Conservation (phyloP, 176 grass and related monocot species). For the Poa annua region DNA sequence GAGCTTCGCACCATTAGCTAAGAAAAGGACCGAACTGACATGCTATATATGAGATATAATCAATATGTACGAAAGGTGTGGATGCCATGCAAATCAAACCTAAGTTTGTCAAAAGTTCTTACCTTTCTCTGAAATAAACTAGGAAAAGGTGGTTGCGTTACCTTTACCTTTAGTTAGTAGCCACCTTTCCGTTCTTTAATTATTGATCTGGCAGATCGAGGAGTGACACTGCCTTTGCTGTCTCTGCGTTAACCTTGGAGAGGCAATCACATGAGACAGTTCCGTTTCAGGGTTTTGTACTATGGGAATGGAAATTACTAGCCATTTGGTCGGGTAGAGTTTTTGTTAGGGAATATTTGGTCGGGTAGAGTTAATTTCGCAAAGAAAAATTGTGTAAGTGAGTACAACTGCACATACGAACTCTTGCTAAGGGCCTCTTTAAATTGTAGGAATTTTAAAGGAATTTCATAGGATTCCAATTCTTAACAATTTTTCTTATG, state of each 20-base stretch:
- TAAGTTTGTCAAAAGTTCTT: conserved; percentile 21
- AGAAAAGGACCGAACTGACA: conserved; percentile 22
- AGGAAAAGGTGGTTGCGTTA: conserved; percentile 48
- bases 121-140: conserved; percentile 33
- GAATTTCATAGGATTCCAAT: too few relatives aligned
- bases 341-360: background rate
- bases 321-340: background rate
- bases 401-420: too few relatives aligned
- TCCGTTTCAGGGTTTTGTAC: background rate
- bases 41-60: conserved; percentile 27
- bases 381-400: too few relatives aligned
- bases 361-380: background rate
- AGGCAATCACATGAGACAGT: background rate
- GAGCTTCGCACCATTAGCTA: conserved; percentile 31
- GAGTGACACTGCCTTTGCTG: conserved; percentile 22
- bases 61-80: conserved; percentile 5
- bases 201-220: conserved; percentile 23
- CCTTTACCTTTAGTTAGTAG: conserved; percentile 64
- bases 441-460: too few relatives aligned
- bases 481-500: too few relatives aligned
- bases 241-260: conserved; percentile 29
- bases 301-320: background rate
- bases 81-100: conserved; percentile 42
- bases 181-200: conserved; percentile 34
- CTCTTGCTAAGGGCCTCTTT: too few relatives aligned